phyloP scores from a whole-genome alignment of 2,329 filamentous ascomycete genomes.

The Tolypocladium nubicola region DNA sequence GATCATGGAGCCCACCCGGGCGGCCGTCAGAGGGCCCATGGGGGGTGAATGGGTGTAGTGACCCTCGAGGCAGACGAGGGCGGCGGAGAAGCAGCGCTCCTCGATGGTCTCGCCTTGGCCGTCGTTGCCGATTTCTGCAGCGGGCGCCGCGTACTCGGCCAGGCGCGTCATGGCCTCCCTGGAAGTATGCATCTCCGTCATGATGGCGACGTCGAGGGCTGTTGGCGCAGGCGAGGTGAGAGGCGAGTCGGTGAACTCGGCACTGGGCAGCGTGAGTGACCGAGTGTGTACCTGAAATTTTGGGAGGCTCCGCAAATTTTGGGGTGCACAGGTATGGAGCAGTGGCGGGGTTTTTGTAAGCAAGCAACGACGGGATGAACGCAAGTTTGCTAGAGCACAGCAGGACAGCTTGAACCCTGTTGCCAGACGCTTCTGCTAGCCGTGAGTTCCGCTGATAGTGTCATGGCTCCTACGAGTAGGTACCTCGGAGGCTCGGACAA shows the following conservation, averaged over 20 bases:
- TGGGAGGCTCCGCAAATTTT: neutral
- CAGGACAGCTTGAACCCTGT: too few species aligned
- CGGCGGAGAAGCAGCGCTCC: constrained; percentile 51
- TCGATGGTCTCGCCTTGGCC: constrained; percentile 41
- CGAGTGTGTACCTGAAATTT: neutral
- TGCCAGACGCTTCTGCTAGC: too few species aligned
- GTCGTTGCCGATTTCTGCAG: constrained; percentile 8
- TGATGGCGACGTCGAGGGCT: neutral
- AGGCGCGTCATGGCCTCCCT: constrained; percentile 14
- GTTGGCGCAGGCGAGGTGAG: neutral
- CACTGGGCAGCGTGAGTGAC: neutral
- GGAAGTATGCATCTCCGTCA: neutral
- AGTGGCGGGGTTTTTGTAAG: neutral
- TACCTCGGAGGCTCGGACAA: too few species aligned
- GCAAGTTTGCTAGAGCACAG: neutral
- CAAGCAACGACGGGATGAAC: neutral
- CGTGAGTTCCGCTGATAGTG: too few species aligned
- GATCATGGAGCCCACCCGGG: constrained; percentile 46
- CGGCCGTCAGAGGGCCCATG: constrained; percentile 45
- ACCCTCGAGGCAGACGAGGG: constrained; percentile 50
- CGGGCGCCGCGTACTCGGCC: constrained; percentile 11
- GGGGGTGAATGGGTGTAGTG: constrained; percentile 47
- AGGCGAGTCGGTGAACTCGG: neutral
- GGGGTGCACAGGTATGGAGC: neutral
- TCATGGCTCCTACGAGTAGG: too few species aligned